phyloP scores from a whole-genome alignment of 176 grass and related monocot genomes.

The Oryza nivara region DNA sequence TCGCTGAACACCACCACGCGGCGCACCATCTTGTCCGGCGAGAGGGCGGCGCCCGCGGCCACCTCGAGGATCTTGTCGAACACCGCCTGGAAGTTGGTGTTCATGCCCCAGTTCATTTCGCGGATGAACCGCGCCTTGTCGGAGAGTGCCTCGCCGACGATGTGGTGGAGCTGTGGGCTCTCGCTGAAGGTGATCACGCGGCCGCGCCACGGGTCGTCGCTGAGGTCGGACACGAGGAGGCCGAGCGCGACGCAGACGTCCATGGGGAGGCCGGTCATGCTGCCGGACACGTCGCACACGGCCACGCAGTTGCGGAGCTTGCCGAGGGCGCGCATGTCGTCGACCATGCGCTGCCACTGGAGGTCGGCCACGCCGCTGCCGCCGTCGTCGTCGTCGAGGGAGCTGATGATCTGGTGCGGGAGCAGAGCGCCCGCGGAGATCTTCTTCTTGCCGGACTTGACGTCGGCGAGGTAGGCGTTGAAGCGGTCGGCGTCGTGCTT shows the following conservation, averaged over 20 bases:
- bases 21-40: constrained; percentile 51
- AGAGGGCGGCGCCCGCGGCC: constrained; percentile 29
- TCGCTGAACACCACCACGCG: constrained; percentile 69
- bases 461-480: constrained; percentile 61
- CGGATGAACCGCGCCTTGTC: constrained; percentile 50
- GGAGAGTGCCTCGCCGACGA: constrained; percentile 35
- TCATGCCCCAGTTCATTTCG: constrained; percentile 52
- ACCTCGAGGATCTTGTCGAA: constrained; percentile 63
- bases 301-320: constrained; percentile 68
- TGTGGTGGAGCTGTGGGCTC: constrained; percentile 45
- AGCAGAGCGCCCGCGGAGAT: constrained; percentile 78
- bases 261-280: constrained; percentile 68
- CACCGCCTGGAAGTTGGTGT: constrained; percentile 62
- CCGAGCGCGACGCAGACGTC: constrained; percentile 76
- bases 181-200: constrained; percentile 68
- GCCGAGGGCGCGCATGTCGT: constrained; percentile 53
- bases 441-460: constrained; percentile 53
- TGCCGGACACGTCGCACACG: constrained; percentile 80
- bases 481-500: constrained; percentile 68
- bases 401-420: constrained; percentile 64
- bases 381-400: constrained; percentile 16
- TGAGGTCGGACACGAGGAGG: constrained; percentile 75
- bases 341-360: constrained; percentile 75
- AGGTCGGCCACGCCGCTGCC: constrained; percentile 50
- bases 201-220: constrained; percentile 77